Base-by-base conservation (phyloP, 306 rosid genomes). In the Neltuma alba region DNA sequence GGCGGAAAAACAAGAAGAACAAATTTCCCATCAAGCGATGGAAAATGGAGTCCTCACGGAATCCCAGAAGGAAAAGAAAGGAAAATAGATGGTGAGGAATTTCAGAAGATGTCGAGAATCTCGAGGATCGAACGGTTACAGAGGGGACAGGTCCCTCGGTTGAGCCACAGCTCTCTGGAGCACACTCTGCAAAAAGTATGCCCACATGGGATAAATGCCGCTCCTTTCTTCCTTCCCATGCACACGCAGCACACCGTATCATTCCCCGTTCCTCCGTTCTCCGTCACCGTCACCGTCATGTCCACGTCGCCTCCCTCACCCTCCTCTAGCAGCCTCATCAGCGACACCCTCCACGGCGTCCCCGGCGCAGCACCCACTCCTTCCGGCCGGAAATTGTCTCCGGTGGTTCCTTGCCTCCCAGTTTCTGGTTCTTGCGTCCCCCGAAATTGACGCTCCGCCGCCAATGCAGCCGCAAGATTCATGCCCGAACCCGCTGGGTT, bases 101-200 rank as follows among this genome's bases (percentile, higher is more conserved):
- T 45, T 88, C 75, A 88, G 90, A 93, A 96, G 27, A 96, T 93
- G 45, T 96, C 93, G 28, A 96, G 98, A 76, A 91, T 90, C 92
- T 93, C 97, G 80, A 91, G 88, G 81, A 93, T 90, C 77, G 90
- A 87, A 86, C 98, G 94, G 82, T 93, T 96, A 62, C 99, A 96
- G 61, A 96, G 98, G 82, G 99, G 99, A 79, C 99, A 96, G 5
- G 80, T 70, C 10, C 99, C 99, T 82, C 98, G 90, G 44, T 93
- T 96, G 72, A 91, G 1, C 99, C 98, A 96, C 82, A 96, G 70
- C 89, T 96, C 99, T 74, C 96, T 88, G n/a, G 98, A 91, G 70
- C 99, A 96, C 85, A 93, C 94, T 34, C 99, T 91, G 83, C 99
- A 96, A 81, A 89, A 96, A 0, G 99, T 96, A 82, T 96, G 99